Percentiles rank a stretch among this genome's conserved stretches.
These are phyloP conservation scores for Vinca minor DNA, from an alignment of 257 asterid species.

Conservation along the genomic window DNA sequence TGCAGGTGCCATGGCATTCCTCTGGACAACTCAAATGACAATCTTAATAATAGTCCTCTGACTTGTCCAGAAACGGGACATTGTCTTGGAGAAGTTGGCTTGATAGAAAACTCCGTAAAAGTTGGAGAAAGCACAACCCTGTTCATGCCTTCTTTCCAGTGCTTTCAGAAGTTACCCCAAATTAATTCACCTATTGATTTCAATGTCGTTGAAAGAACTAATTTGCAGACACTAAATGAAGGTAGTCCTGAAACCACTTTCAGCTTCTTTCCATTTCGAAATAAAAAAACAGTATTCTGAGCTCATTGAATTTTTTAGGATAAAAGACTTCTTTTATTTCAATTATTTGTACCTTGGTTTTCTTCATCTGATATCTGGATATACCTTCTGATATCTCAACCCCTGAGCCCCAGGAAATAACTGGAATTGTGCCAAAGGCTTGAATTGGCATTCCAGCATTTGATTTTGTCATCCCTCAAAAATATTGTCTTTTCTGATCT, in stretches of 20 bases:
- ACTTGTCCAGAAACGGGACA: slow-evolving; percentile 56
- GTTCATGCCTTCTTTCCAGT: slow-evolving; percentile 77
- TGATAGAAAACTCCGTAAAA: slow-evolving; percentile 58
- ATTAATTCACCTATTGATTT: slow-evolving; percentile 55
- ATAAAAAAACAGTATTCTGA: background rate
- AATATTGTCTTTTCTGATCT: background rate
- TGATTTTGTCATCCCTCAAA: background rate
- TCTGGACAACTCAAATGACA: slow-evolving; percentile 34
- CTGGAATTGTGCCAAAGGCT: background rate
- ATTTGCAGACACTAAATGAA: slow-evolving; percentile 67
- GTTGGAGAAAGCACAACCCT: slow-evolving; percentile 68
- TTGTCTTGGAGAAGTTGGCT: slow-evolving; percentile 45
- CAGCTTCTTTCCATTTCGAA: background rate
- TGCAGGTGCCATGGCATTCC: slow-evolving; percentile 93
- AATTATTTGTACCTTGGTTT: background rate
- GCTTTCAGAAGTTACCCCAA: slow-evolving; percentile 38
- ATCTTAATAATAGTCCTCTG: slow-evolving; percentile 17
- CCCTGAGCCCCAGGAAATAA: background rate
- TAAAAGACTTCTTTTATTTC: background rate
- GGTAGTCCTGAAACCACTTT: slow-evolving; percentile 33
- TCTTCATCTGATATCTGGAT: slow-evolving; percentile 2
- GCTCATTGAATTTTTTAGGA: background rate
- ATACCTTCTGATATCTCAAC: background rate
- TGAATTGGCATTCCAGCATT: background rate
- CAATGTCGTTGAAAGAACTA: slow-evolving; percentile 66